Percentiles rank a stretch among this genome's conserved stretches.
Conservation (phyloP, 495 filamentous ascomycete species). For the Letharia lupina region DNA sequence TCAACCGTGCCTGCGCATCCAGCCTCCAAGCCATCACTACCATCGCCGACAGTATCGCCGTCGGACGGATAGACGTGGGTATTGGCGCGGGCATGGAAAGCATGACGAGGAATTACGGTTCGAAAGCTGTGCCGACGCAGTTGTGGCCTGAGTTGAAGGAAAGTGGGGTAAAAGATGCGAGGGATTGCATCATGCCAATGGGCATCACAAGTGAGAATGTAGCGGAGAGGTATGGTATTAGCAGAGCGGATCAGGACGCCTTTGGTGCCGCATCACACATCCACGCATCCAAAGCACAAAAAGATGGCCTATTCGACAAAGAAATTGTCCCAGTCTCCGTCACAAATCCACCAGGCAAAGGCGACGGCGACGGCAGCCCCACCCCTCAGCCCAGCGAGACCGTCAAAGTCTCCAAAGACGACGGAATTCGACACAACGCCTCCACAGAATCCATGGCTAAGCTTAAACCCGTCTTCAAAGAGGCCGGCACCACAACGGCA, state of each 20-base stretch:
- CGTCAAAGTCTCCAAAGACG: conserved; percentile 54
- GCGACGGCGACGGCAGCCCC: conserved; percentile 7
- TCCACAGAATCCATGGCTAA: conserved; percentile 60
- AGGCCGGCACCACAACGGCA: conserved; percentile 58
- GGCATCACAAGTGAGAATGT: conserved; percentile 90
- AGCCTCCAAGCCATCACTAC: conserved; percentile 65
- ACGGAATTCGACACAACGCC: conserved; percentile 65
- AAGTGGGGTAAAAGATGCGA: conserved; percentile 55
- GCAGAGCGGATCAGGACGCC: conserved; percentile 66
- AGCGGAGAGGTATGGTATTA: conserved; percentile 65
- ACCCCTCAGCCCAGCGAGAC: conserved; percentile 34
- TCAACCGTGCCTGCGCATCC: conserved; percentile 79
- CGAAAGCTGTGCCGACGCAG: conserved; percentile 69
- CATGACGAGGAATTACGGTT: conserved; percentile 86
- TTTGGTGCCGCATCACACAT: conserved; percentile 69
- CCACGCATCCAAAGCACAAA: conserved; percentile 60
- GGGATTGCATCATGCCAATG: conserved; percentile 91
- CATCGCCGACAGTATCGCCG: conserved; percentile 61
- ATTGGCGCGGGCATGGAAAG: conserved; percentile 88
- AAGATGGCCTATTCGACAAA: conserved; percentile 57
- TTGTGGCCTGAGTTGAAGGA: conserved; percentile 68
- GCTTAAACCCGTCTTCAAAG: conserved; percentile 77
- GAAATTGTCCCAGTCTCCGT: conserved; percentile 64
- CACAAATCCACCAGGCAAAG: neutral
- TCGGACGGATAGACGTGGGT: conserved; percentile 65